A percentile compares a stretch with the other conserved stretches of the same genome.
phyloP scores from a whole-genome alignment of 495 filamentous ascomycete genomes.

The Entonaema liquescens region DNA sequence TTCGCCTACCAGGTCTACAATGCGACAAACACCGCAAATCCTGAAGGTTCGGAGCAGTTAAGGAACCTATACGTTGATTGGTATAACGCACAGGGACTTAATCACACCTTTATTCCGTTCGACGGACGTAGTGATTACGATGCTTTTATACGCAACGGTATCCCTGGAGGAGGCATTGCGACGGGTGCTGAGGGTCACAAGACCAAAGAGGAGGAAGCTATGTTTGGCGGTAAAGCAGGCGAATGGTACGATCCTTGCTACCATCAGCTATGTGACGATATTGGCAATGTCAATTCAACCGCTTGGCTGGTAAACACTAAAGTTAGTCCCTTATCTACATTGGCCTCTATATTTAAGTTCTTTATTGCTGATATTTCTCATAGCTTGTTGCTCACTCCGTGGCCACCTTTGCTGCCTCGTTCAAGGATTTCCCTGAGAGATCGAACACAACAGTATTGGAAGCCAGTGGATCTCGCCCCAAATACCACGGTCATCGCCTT shows the following conservation, averaged over 20 bases:
- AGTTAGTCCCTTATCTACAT: conserved; percentile 38
- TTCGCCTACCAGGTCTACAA: conserved; percentile 65
- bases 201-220: conserved; percentile 57
- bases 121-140: conserved; percentile 67
- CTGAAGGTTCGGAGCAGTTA: conserved; percentile 58
- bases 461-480: conserved; percentile 33
- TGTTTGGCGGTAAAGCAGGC: conserved; percentile 63
- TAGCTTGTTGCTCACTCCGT: conserved; percentile 65
- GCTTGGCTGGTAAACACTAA: conserved; percentile 66
- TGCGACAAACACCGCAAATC: conserved; percentile 56
- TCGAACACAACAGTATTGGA: conserved; percentile 27
- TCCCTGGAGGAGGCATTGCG: conserved; percentile 66
- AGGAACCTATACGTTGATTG: conserved; percentile 61
- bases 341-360: not conserved
- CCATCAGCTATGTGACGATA: conserved; percentile 62
- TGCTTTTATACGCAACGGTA: conserved; percentile 62
- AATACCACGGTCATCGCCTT: conserved; percentile 53
- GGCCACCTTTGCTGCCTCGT: conserved; percentile 61
- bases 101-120: conserved; percentile 62
- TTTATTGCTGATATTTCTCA: not conserved
- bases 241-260: conserved; percentile 65
- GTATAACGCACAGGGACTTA: conserved; percentile 57
- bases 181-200: conserved; percentile 70
- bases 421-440: conserved; percentile 62
- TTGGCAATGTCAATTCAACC: conserved; percentile 58